Conservation (phyloP, 352 stramenopile species). For the Blastocystis sp. region DNA sequence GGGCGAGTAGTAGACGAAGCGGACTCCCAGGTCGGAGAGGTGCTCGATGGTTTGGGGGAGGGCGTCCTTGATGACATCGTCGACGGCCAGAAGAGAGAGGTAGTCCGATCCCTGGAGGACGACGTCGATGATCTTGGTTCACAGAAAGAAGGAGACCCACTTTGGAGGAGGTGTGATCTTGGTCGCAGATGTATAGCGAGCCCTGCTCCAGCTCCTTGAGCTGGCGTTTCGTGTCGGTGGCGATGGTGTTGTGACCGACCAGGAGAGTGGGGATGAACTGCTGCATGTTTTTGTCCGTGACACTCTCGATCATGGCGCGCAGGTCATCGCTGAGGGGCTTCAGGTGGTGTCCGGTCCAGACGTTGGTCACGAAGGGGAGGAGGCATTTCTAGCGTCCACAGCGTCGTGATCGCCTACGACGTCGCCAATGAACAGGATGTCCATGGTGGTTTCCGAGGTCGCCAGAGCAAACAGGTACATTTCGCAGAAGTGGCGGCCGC, state of each 20-base stretch:
- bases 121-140: not conserved
- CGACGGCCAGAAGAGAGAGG: not conserved
- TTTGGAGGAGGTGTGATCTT: too few species aligned
- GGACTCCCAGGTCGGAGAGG: conserved; percentile 81
- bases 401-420: not conserved
- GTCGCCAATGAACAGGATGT: conserved; percentile 23
- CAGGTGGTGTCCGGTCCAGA: conserved; percentile 44
- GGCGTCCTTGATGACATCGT: conserved; percentile 64
- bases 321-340: conserved; percentile 12
- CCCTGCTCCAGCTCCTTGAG: too few species aligned
- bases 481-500: not conserved
- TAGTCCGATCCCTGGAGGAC: conserved; percentile 9
- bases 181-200: too few species aligned
- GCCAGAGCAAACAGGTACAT: not conserved
- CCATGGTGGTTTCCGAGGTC: not conserved
- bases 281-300: conserved; percentile 24
- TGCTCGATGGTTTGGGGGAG: conserved; percentile 87
- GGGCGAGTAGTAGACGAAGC: conserved; percentile 98
- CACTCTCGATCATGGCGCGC: not conserved
- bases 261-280: conserved; percentile 35
- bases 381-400: not conserved
- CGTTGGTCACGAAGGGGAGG: not conserved
- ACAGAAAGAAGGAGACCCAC: too few species aligned
- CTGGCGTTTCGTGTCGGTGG: too few species aligned
- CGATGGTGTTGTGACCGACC: conserved; percentile 18